Evolutionary conservation across 225 moss, liverwort and hornwort genomes (phyloP), one percentile per base, ranked within the genome.

Genomic region (Pseudoscleropodium purum): DNA sequence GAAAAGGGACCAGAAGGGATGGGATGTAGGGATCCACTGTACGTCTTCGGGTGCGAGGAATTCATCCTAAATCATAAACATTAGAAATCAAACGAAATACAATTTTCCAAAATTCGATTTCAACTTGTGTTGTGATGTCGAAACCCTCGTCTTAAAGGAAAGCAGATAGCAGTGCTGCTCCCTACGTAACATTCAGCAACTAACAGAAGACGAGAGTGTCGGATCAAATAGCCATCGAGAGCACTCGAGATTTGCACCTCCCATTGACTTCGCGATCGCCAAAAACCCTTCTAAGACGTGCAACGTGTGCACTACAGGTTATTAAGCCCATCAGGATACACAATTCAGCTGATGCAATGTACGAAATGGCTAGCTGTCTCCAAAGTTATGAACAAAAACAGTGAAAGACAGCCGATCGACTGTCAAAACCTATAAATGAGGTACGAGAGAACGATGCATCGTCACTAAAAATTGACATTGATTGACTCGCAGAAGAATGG

Each of bases 341-440:
- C 67, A 86, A 87, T 88, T 93, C 90, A 91, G 85, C 83, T 88
- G 79, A 89, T 68, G 76, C 45, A 78, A 80, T 62, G 26, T 34
- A 60, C 39, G 52, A 74, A 69, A 70, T 49, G n/a, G 8, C 82
- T 60, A 54, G 79, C 80, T 84, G 43, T 75, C 56, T 83, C 90
- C 78, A 39, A 65, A 85, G 49, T 41, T 83, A 81, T 11, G 52
- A 79, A 37, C 66, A 68, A 70, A 83, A 77, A 73, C 62, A 69
- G 15, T 37, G 45, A 33, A 90, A 70, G 66, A 83, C n/a, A 75
- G 39, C 54, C 51, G 76, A 91, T 70, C 76, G 66, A 84, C 51
- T 49, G 79, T 25, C 37, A 87, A 81, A 76, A 84, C 66, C 86
- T 86, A 41, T 4, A 29, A 15, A 43, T 41, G 41, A 73, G 61